These are phyloP conservation scores for Penicillium hordei DNA, from an alignment of 2,329 filamentous ascomycete genomes.

Conservation along the genomic window DNA sequence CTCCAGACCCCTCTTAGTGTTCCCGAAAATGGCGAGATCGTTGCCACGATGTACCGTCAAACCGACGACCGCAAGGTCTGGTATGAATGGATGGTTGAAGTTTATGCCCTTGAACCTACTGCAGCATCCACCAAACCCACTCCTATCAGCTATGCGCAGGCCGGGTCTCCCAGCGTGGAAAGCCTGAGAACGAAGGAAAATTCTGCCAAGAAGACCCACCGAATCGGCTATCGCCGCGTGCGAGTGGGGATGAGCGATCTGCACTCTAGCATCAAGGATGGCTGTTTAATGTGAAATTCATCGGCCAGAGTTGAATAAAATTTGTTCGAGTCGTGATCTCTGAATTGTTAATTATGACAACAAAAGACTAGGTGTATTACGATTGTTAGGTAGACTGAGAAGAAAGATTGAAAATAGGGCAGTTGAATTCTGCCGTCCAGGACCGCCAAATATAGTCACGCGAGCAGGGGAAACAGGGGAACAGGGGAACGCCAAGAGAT, in stretches of 20 bases:
- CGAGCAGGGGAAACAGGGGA: neutral
- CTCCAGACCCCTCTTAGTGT: slow-evolving; percentile 76
- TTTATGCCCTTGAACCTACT: slow-evolving; percentile 54
- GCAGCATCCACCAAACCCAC: slow-evolving; percentile 18
- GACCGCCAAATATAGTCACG: neutral
- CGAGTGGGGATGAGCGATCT: slow-evolving; percentile 48
- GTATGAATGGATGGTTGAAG: slow-evolving; percentile 98
- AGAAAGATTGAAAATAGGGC: too few species aligned
- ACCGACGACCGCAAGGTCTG: slow-evolving; percentile 95
- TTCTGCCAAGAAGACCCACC: slow-evolving; percentile 11
- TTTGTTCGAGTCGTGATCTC: neutral
- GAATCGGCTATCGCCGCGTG: slow-evolving; percentile 30
- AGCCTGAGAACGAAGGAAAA: slow-evolving; percentile 23
- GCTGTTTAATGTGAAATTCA: slow-evolving; percentile 47
- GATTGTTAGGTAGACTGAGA: too few species aligned
- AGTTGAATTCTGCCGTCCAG: neutral
- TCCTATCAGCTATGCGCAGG: slow-evolving; percentile 35
- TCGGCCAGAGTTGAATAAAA: neutral
- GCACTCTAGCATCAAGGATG: slow-evolving; percentile 52
- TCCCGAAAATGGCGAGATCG: slow-evolving; percentile 78
- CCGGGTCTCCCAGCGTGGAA: slow-evolving; percentile 27
- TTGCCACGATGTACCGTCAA: slow-evolving; percentile 92
- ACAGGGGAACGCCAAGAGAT: neutral
- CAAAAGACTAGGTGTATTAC: too few species aligned
- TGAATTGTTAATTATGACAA: neutral